phyloP scores from a whole-genome alignment of 1,284 basidiomycete genomes.

The Cryptococcus sp. region DNA sequence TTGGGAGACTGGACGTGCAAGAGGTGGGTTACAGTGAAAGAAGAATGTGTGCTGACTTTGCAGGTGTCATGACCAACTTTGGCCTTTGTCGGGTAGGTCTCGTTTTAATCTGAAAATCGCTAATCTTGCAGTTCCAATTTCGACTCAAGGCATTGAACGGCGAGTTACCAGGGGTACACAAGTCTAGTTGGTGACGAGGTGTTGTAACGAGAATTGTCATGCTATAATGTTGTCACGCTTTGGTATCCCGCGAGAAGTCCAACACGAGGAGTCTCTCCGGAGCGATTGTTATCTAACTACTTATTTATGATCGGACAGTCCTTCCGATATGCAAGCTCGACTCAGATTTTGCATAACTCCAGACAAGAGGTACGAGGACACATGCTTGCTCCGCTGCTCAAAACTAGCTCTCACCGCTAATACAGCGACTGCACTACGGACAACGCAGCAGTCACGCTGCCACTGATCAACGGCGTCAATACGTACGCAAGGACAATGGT shows the following conservation, averaged over 20 bases:
- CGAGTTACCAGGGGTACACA: constrained; percentile 80
- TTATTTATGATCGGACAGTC: no score
- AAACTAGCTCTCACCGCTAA: not conserved
- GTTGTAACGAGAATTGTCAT: constrained; percentile 1
- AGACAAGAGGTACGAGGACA: no score
- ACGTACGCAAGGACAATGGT: constrained; percentile 39
- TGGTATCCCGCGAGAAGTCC: not conserved
- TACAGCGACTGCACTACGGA: constrained; percentile 22
- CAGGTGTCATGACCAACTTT: constrained; percentile 79
- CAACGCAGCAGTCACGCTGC: constrained; percentile 34
- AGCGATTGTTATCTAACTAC: no score
- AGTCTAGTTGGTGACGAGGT: constrained; percentile 78
- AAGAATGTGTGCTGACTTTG: constrained; percentile 4
- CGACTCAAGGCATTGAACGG: constrained; percentile 74
- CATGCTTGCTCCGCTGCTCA: no score
- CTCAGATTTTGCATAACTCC: no score
- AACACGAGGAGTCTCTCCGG: no score
- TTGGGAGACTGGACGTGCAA: constrained; percentile 74
- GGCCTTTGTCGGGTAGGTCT: constrained; percentile 78
- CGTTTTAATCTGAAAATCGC: constrained; percentile 2
- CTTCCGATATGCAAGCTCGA: no score
- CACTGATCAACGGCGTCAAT: constrained; percentile 38
- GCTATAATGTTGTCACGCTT: not conserved
- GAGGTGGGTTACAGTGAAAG: constrained; percentile 55
- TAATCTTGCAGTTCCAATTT: constrained; percentile 74